Evolutionary conservation across 164 flowering plant genomes (phyloP).

Genomic region (Liquidambar formosana): DNA sequence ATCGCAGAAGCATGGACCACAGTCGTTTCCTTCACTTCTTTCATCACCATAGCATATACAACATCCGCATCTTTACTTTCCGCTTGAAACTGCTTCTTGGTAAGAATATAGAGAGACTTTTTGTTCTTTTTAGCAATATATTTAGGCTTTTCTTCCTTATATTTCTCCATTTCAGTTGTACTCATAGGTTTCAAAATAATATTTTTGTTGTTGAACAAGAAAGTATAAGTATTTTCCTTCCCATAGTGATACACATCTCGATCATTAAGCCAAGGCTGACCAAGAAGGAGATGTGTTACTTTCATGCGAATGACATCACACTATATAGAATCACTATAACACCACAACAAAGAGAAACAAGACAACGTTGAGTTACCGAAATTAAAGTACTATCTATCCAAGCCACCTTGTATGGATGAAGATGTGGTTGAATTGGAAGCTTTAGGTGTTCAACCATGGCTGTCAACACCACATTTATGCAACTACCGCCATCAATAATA

Average conservation of each 20-base stretch:
- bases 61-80: neutral
- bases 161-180: neutral
- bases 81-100: neutral
- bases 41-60: neutral
- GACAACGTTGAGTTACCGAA: neutral
- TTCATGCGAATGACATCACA: neutral
- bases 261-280: slow-evolving; percentile 2
- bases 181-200: slow-evolving; percentile 1
- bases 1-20: neutral
- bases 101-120: neutral
- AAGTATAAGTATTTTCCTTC: neutral
- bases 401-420: slow-evolving; percentile 1
- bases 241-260: neutral
- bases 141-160: neutral
- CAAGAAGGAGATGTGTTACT: neutral
- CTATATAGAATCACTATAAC: neutral
- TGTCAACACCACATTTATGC: slow-evolving; percentile 1
- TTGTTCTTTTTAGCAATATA: neutral
- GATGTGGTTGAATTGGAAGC: neutral
- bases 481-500: slow-evolving; percentile 5
- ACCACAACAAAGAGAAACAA: neutral
- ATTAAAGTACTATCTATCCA: neutral
- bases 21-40: neutral
- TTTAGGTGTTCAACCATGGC: slow-evolving; percentile 1
- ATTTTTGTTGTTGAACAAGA: neutral